Percentiles rank a stretch among this genome's conserved stretches.
phyloP scores from a whole-genome alignment of 768 basidiomycete species.

The Macrolepiota albuminosa region DNA sequence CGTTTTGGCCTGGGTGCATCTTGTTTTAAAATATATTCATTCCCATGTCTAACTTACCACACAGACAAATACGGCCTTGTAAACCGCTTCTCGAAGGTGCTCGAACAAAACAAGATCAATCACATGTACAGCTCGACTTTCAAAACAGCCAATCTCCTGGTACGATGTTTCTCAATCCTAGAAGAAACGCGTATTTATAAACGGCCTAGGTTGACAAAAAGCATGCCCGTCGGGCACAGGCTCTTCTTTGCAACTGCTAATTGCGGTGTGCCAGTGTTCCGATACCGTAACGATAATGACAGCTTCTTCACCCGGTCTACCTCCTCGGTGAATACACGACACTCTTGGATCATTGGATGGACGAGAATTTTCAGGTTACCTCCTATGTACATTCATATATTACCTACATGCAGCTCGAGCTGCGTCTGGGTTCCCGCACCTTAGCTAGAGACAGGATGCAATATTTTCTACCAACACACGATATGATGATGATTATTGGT shows the following conservation, averaged over 20 bases:
- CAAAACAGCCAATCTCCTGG: constrained; percentile 76
- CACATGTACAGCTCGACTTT: constrained; percentile 85
- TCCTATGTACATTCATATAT: neutral
- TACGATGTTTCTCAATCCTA: constrained; percentile 24
- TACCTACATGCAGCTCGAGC: neutral
- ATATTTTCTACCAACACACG: neutral
- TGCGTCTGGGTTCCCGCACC: neutral
- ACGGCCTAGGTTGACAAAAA: constrained; percentile 47
- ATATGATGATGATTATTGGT: neutral
- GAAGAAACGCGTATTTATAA: neutral
- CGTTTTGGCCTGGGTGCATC: constrained; percentile 64
- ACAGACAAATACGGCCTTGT: constrained; percentile 77
- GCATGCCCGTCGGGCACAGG: constrained; percentile 51
- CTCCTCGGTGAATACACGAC: constrained; percentile 4
- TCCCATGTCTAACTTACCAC: constrained; percentile 3
- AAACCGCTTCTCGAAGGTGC: constrained; percentile 67
- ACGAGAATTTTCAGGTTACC: neutral
- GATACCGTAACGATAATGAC: constrained; percentile 5
- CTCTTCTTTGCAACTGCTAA: constrained; percentile 56
- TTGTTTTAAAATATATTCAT: neutral
- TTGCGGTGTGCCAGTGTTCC: neutral
- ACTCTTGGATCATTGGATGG: neutral
- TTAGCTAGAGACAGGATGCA: neutral
- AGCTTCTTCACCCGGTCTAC: constrained; percentile 1
- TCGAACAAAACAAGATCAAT: constrained; percentile 71